These are phyloP conservation scores for Coffea humblotiana DNA, from an alignment of 305 asterid genomes.

Conservation along the genomic window DNA sequence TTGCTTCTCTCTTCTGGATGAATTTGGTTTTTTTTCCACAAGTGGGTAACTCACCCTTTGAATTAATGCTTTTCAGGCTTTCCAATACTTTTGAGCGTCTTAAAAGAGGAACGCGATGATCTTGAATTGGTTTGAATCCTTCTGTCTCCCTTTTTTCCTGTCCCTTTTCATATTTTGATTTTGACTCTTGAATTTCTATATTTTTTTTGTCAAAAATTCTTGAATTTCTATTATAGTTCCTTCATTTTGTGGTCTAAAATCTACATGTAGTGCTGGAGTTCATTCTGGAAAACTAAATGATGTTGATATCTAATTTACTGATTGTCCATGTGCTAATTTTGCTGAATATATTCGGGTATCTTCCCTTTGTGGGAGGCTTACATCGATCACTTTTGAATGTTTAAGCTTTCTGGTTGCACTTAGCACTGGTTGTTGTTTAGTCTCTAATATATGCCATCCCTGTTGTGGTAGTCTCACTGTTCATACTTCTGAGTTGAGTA, in stretches of 20 bases:
- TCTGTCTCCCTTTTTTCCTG: constrained; percentile 9
- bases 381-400: neutral
- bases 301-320: neutral
- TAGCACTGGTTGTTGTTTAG: neutral
- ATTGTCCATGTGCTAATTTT: neutral
- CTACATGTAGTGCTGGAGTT: neutral
- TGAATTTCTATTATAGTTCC: neutral
- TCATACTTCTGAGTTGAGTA: neutral
- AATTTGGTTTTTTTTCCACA: neutral
- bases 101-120: constrained; percentile 94
- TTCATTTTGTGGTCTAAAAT: neutral
- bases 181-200: neutral
- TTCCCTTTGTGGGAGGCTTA: neutral
- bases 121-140: constrained; percentile 77
- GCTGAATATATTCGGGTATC: neutral
- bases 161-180: neutral
- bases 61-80: constrained; percentile 40
- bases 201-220: neutral
- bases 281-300: neutral
- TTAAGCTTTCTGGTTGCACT: neutral
- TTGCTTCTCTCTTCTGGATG: constrained; percentile 24
- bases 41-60: neutral
- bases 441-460: neutral
- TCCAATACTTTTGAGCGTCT: constrained; percentile 74
- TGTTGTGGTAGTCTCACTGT: neutral